These are phyloP conservation scores for Hyaloperonospora arabidopsidis DNA, from an alignment of 352 stramenopile species.

Conservation along the genomic window DNA sequence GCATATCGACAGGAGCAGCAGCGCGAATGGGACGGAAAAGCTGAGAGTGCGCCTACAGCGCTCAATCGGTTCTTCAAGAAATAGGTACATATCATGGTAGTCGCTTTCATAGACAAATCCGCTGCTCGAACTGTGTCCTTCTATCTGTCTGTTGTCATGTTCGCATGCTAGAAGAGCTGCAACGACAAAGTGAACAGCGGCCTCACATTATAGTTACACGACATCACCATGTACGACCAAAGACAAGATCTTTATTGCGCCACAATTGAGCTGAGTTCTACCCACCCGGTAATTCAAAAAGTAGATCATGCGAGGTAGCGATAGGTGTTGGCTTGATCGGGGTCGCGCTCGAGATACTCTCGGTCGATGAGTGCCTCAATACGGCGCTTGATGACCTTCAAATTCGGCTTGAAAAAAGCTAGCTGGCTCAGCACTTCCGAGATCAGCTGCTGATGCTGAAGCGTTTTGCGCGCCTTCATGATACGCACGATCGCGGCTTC, in stretches of 20 bases:
- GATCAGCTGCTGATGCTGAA: slow-evolving; percentile 97
- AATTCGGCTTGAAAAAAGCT: slow-evolving; percentile 96
- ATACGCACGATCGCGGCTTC: slow-evolving; percentile 99
- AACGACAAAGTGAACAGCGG: too few species aligned
- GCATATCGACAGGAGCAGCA: slow-evolving; percentile 67
- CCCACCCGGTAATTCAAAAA: slow-evolving; percentile 7
- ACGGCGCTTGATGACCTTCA: slow-evolving; percentile 95
- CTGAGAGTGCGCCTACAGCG: slow-evolving; percentile 60
- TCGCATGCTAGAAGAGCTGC: neutral
- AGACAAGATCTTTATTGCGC: slow-evolving; percentile 17
- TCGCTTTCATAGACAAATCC: too few species aligned
- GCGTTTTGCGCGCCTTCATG: slow-evolving; percentile 98
- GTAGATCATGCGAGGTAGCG: slow-evolving; percentile 88
- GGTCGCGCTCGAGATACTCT: slow-evolving; percentile 96
- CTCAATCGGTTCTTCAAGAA: slow-evolving; percentile 88
- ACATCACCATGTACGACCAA: too few species aligned
- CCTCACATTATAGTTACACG: too few species aligned
- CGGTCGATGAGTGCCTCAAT: slow-evolving; percentile 98
- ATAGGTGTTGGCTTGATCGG: slow-evolving; percentile 94
- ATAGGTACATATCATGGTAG: slow-evolving; percentile 26
- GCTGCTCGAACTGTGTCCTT: too few species aligned
- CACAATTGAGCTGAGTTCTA: slow-evolving; percentile 5
- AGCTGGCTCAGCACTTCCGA: slow-evolving; percentile 97
- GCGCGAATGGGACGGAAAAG: slow-evolving; percentile 72
- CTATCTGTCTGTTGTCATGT: neutral